Conservation (phyloP, 108 stramenopile species). For the Fistulifera pelliculosa region DNA sequence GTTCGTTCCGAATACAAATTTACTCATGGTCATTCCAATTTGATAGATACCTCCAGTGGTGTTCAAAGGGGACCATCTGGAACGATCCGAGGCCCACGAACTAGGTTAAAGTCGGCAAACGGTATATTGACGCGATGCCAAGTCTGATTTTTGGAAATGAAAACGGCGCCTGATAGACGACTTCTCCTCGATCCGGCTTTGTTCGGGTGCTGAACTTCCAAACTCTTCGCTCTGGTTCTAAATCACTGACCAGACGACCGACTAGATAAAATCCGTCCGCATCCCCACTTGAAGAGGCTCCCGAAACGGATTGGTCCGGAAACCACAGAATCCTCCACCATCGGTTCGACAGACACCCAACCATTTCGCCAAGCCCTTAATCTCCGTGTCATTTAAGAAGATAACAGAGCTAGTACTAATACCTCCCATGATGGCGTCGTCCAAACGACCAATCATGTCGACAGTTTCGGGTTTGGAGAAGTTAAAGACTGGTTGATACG, state of each 20-base stretch:
- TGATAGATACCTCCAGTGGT: constrained; percentile 54
- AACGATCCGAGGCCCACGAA: constrained; percentile 59
- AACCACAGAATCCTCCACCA: constrained; percentile 75
- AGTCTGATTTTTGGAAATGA: constrained; percentile 17
- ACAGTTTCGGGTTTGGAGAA: constrained; percentile 23
- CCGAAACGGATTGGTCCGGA: constrained; percentile 55
- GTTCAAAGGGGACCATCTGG: constrained; percentile 51
- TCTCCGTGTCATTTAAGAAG: constrained; percentile 20
- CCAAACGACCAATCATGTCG: constrained; percentile 66
- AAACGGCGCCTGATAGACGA: constrained; percentile 62
- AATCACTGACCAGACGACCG: constrained; percentile 53
- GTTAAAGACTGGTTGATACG: constrained; percentile 29
- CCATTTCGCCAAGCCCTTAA: constrained; percentile 52
- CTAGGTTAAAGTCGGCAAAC: constrained; percentile 52
- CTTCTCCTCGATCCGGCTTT: constrained; percentile 39
- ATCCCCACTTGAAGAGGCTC: constrained; percentile 32
- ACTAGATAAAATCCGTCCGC: constrained; percentile 52
- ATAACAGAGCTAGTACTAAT: constrained; percentile 30
- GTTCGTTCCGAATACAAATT: constrained; percentile 53
- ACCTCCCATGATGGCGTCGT: constrained; percentile 82
- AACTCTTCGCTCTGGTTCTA: constrained; percentile 53
- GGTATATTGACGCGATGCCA: constrained; percentile 52
- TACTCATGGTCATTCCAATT: constrained; percentile 65
- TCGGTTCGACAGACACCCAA: constrained; percentile 61
- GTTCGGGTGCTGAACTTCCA: constrained; percentile 71